Conservation (phyloP, 306 rosid genomes). For the Amphicarpaea edgeworthii region DNA sequence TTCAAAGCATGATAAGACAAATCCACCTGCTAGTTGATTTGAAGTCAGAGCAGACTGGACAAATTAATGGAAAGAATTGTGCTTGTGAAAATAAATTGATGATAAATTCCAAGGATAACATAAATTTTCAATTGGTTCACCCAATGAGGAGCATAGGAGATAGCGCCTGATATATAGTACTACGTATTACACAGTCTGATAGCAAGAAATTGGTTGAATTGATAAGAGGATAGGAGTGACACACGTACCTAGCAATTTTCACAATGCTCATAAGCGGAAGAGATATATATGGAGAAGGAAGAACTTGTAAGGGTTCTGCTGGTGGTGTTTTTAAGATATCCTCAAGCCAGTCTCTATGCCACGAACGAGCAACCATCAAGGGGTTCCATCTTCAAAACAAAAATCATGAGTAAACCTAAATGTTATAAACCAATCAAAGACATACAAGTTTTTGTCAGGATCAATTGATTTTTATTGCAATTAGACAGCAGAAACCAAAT, state of each 20-base stretch:
- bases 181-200: neutral
- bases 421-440: conserved; percentile 29
- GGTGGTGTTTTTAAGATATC: conserved; percentile 71
- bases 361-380: conserved; percentile 88
- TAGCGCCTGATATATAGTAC: conserved; percentile 14
- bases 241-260: conserved; percentile 80
- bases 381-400: conserved; percentile 83
- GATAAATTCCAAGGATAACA: conserved; percentile 6
- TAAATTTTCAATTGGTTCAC: conserved; percentile 6
- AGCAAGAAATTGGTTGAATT: conserved; percentile 6
- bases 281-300: conserved; percentile 78
- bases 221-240: neutral
- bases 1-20: conserved; percentile 12
- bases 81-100: conserved; percentile 8
- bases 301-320: conserved; percentile 55
- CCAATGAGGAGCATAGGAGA: neutral
- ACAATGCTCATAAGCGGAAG: conserved; percentile 95
- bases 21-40: neutral
- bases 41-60: conserved; percentile 16
- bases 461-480: neutral
- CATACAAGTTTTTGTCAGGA: neutral
- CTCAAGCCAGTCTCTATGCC: conserved; percentile 88
- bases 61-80: conserved; percentile 21
- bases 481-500: conserved; percentile 8
- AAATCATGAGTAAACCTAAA: conserved; percentile 37